Conservation (phyloP, 2,329 filamentous ascomycete genomes). For the Metarhizium sp. region DNA sequence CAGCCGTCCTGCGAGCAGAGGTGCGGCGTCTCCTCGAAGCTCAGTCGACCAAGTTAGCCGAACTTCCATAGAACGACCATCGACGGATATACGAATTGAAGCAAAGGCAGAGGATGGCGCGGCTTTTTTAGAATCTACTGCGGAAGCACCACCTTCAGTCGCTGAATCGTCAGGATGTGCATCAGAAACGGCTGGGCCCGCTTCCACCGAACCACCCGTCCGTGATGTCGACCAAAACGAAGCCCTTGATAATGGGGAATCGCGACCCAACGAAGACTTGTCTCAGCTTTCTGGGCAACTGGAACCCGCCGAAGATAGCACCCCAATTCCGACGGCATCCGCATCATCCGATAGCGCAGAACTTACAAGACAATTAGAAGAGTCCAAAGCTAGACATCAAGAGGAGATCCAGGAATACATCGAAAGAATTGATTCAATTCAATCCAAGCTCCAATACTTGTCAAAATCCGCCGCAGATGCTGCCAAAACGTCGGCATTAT, state of each 20-base stretch:
- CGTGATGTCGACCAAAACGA: background rate
- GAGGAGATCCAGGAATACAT: slow-evolving; percentile 77
- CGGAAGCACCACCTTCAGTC: background rate
- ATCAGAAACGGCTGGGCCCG: background rate
- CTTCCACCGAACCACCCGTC: background rate
- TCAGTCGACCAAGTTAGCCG: slow-evolving; percentile 24
- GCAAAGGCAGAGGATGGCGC: background rate
- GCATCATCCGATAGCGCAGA: slow-evolving; percentile 1
- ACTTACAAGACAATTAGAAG: slow-evolving; percentile 13
- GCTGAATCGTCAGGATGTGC: background rate
- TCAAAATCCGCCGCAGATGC: slow-evolving; percentile 69
- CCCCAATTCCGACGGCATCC: background rate
- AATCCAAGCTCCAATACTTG: slow-evolving; percentile 84
- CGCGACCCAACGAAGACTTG: background rate
- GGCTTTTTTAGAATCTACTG: background rate
- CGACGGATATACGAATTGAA: slow-evolving; percentile 13
- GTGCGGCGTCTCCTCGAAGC: slow-evolving; percentile 21
- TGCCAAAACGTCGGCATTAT: slow-evolving; percentile 58
- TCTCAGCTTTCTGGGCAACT: background rate
- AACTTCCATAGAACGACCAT: slow-evolving; percentile 18
- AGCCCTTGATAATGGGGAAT: background rate
- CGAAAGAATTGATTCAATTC: slow-evolving; percentile 84
- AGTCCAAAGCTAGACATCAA: slow-evolving; percentile 40
- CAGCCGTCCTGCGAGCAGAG: slow-evolving; percentile 34
- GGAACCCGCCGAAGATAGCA: background rate